Base-by-base conservation (phyloP, 176 grass and related monocot genomes). In the Chrysopogon serrulatus region DNA sequence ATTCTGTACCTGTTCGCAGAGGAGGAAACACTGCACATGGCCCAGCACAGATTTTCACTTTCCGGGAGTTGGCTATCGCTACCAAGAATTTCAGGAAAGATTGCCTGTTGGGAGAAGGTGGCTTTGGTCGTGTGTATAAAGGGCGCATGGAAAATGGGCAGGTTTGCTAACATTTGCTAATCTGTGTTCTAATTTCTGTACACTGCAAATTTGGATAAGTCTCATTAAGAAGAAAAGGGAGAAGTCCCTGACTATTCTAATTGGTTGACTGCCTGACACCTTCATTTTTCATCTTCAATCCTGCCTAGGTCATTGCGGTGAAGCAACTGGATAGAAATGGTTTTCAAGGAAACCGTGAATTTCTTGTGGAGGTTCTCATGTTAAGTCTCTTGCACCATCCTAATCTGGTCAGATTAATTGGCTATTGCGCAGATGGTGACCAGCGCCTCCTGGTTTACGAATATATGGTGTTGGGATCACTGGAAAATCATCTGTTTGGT, bases 291-390 rank as follows among this genome's bases (percentile, higher is more conserved):
- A 30, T 68, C 8, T n/a, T 73, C 47, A 79, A 79, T 69, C 74
- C 56, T 78, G 23, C 6, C 23, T 80, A 98, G 96, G 83, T 85
- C 73, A 82, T 98, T 86, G 96, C 96, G 35, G 93, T 98, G 82
- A 98, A 98, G 75, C 96, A 93, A 80, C 91, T 98, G 59, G 91
- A 98, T 71, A 93, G 96, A 92, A 92, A 93, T 37, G 91, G 96
- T 44, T 76, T 98, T 65, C 96, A 98, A 88, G 96, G 96, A 90
- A 98, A 98, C 75, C 87, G 96, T 47, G 96, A 98, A 81, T 98
- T 98, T 90, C 90, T 98, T n/a, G 96, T 98, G 83, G 96, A 98
- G 85, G 96, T 98, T 79, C 91, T 98, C 63, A 98, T 98, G 96
- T 80, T 98, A 81, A 98, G 96, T 84, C 91, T 98, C 27, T 79